Base-by-base conservation (phyloP, 116 monocot genomes). In the Phalaenopsis hybrid region DNA sequence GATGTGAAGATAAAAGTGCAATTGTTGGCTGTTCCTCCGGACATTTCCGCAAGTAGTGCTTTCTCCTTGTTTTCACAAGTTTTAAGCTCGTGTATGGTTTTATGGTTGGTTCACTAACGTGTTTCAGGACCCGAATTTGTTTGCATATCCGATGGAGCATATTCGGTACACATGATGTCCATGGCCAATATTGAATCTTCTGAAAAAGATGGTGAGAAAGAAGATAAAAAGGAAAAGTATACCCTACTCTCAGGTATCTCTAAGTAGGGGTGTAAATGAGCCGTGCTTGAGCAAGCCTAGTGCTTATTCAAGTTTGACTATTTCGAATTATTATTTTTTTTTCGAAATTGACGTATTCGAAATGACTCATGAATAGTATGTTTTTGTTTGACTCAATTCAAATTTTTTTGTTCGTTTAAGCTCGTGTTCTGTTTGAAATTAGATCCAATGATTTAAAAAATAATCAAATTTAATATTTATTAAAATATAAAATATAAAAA, bases 101-200 rank as follows among this genome's bases (percentile, higher is more conserved):
- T n/a, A 78, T 81, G 80, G 50, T 76, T 18, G 20, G 67, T 87
- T 76, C 61, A 59, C 83, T 48, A 67, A 25, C 44, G 23, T 72
- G n/a, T 81, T 88, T 92, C 89, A 96, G 96, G 88, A 82, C 74
- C 72, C 8, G 91, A 94, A 49, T 82, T 89, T 78, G 33, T 91
- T 59, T 96, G 94, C 92, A 78, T 91, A 83, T 92, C 94, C 31
- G 92, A 96, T 86, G 91, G 85, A 58, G 82, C 78, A 79, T 75
- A 96, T 87, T 89, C 94, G 65, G 79, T 96, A 79, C 89, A 96
- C 57, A 80, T 91, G 77, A 79, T 86, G n/a, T 86, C 89, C 44
- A 28, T 88, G 55, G 25, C 74, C 82, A 87, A 89, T 77, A 72
- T 76, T 58, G 89, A 82, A 31, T 43, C 33, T 75, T 11, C 70